A percentile compares a stretch with the other conserved stretches of the same genome.
phyloP scores from a whole-genome alignment of 371 early-diverging fungal genomes.

The Apophysomyces ossiformis region DNA sequence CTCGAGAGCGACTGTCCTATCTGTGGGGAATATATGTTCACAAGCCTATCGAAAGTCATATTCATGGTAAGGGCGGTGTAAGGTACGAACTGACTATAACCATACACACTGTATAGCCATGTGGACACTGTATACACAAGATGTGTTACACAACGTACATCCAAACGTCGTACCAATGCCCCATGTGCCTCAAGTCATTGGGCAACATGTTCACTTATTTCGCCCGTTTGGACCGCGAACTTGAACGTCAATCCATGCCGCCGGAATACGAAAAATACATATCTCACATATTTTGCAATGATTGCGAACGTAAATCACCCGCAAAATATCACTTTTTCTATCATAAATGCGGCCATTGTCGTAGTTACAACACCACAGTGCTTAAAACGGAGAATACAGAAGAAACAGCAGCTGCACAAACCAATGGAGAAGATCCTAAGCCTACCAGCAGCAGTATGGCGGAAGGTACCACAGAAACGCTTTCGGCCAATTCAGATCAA shows the following conservation, averaged over 20 bases:
- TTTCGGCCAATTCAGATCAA: conserved; percentile 26
- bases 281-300: conserved; percentile 90
- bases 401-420: conserved; percentile 12
- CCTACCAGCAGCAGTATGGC: background rate
- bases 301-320: conserved; percentile 85
- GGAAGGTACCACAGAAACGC: conserved; percentile 13
- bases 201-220: conserved; percentile 88
- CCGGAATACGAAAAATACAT: conserved; percentile 79
- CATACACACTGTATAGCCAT: conserved; percentile 59
- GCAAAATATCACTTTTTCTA: conserved; percentile 94
- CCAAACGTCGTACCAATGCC: conserved; percentile 93
- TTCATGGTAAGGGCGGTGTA: conserved; percentile 72
- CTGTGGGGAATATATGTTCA: conserved; percentile 97
- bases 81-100: conserved; percentile 5
- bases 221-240: conserved; percentile 79
- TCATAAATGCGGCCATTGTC: conserved; percentile 91
- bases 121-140: conserved; percentile 96
- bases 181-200: conserved; percentile 93
- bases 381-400: conserved; percentile 59
- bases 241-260: conserved; percentile 90
- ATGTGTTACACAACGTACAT: conserved; percentile 85
- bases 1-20: conserved; percentile 96
- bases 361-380: conserved; percentile 92
- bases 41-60: conserved; percentile 78
- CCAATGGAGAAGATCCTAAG: background rate